Percentiles rank a stretch among this genome's conserved stretches.
Evolutionary conservation across 805 yeast species (phyloP).

Genomic region (Pichia eremophila): DNA sequence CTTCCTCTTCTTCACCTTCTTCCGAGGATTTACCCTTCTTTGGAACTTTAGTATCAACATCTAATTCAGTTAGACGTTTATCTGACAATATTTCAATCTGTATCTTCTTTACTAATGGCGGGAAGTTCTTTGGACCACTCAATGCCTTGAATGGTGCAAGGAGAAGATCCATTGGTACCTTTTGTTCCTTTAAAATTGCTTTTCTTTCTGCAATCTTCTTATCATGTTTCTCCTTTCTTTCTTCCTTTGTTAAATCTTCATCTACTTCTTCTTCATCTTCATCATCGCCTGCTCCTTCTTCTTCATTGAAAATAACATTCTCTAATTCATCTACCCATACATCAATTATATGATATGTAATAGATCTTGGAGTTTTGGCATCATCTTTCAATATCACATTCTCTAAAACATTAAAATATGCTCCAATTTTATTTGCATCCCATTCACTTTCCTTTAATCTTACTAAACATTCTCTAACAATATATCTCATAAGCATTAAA

Average conservation of each 20-base stretch:
- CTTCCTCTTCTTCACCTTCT: slow-evolving; percentile 18
- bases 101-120: slow-evolving; percentile 57
- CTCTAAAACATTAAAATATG: slow-evolving; percentile 32
- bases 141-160: slow-evolving; percentile 54
- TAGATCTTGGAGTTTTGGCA: slow-evolving; percentile 54
- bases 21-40: slow-evolving; percentile 9
- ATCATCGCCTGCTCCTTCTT: slow-evolving; percentile 37
- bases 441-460: slow-evolving; percentile 47
- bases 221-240: slow-evolving; percentile 4
- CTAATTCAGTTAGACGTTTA: slow-evolving; percentile 57
- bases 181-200: slow-evolving; percentile 12
- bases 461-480: slow-evolving; percentile 53
- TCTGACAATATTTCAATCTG: slow-evolving; percentile 60
- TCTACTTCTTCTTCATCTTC: slow-evolving; percentile 34
- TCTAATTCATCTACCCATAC: slow-evolving; percentile 80
- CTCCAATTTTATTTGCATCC: slow-evolving; percentile 37
- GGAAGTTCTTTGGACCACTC: slow-evolving; percentile 38
- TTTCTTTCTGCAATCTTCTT: slow-evolving; percentile 14
- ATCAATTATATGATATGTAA: slow-evolving; percentile 80
- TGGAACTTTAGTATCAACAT: slow-evolving; percentile 28
- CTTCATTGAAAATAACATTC: slow-evolving; percentile 43
- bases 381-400: slow-evolving; percentile 41
- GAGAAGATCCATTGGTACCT: slow-evolving; percentile 44
- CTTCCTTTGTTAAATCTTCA: slow-evolving; percentile 25
- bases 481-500: slow-evolving; percentile 71